Evolutionary conservation across 2,329 filamentous ascomycete genomes (phyloP), one percentile per base, ranked within the genome.

Genomic region (Geosmithia putterillii): DNA sequence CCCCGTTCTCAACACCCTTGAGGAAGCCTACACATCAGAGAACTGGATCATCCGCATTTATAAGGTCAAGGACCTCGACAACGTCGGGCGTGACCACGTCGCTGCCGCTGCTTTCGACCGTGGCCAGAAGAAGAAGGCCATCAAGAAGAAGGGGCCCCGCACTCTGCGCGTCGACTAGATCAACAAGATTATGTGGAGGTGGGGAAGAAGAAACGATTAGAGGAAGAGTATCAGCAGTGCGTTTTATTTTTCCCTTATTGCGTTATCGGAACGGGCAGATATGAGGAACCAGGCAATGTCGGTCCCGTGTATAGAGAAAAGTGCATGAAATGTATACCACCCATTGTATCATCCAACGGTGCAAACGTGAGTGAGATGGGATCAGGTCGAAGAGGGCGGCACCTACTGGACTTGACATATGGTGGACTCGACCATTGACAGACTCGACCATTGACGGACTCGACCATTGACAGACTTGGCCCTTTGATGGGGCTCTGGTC

Each of bases 41-140:
- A 98, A 98, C 75, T 98, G 92, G 92, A 98, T 98, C 63, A 96
- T 98, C 60, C 79, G 92, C 50, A 95, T 98, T 58, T 98, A 95
- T 76, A 98, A 98, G 75, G 92, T 98, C 68, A 98, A 98, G 72
- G 89, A 95, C 56, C 80, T 95, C 46, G 92, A 98, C 69, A 96
- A 96, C 62, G 73, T 98, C 51, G 90, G 88, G 44, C 80, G 92
- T 60, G 87, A 95, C 55, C 90, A 95, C 59, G 76, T 76, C 5
- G 64, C 74, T 1, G 79, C 69, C 2, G 70, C 74, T 23, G 75
- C 81, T 7, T 90, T 90, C 57, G 82, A 87, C 47, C 80, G 78
- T 57, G 85, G 85, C 34, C 79, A 83, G 63, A 89, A 88, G 76
- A 87, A 84, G 76, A 89, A 86, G 81, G 83, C 82, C 72, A 61